Base-by-base conservation (phyloP, 441 rosid species). In the Francoa sonchifolia region DNA sequence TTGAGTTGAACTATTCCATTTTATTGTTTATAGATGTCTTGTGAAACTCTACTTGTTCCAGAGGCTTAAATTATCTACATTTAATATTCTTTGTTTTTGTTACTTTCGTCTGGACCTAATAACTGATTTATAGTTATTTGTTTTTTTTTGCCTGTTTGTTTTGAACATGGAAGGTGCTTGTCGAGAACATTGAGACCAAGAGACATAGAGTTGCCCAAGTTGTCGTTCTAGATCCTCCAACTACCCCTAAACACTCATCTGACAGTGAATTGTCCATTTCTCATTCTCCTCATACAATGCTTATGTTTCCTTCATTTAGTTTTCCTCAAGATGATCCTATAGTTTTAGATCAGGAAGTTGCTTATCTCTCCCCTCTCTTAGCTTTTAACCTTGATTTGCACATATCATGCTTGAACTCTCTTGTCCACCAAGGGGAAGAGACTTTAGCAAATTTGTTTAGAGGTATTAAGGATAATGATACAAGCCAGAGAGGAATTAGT, bases 351-450 rank as follows among this genome's bases (percentile, higher is more conserved):
- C 45, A 6, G 17, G 79, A 74, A 42, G 72, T 76, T 40, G 95
- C 93, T 21, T 85, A 77, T 58, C 39, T 90, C 46, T 82, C 94
- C 10, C 93, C 96, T 10, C 51, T 69, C 7, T 58, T 89, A 44
- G 94, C 92, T 17, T 89, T 89, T 69, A 89, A 89, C 68, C 74
- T 90, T 26, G 68, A 72, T 57, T 53, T 90, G 67, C 94, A 85
- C 25, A 37, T 66, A 28, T 77, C 89, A 3, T 85, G 94, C 66
- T 58, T 82, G 39, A 79, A 72, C 40, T 69, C 76, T 7, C 73
- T 77, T 7, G 81, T 85, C 17, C 64, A 49, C 57, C 67, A 22
- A 43, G 96, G 96, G 42, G 62, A 73, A 33, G 84, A 55, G 31
- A 46, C 69, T 27, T 62, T 89, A 39, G 74, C 52, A 21, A 65